Evolutionary conservation across 768 basidiomycete species (phyloP).

Genomic region (Rickenella mellea): DNA sequence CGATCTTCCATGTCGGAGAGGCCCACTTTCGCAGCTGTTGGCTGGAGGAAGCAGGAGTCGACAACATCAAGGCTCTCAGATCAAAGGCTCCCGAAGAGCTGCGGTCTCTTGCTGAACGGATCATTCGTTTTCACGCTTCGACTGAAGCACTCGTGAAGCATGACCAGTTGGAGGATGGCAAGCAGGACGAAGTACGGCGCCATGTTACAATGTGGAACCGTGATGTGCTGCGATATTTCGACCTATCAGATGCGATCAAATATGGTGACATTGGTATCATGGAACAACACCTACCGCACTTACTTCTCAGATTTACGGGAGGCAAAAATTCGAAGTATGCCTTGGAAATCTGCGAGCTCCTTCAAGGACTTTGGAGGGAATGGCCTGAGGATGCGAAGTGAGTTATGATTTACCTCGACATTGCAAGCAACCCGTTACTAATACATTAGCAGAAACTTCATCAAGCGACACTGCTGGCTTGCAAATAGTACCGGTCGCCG

Average conservation of each 20-base stretch:
- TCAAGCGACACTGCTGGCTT: conserved; percentile 22
- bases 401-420: background rate
- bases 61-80: conserved; percentile 18
- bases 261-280: conserved; percentile 20
- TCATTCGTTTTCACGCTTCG: conserved; percentile 21
- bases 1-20: conserved; percentile 24
- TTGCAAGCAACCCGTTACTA: too few species aligned
- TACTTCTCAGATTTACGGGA: conserved; percentile 17
- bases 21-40: conserved; percentile 28
- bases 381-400: conserved; percentile 16
- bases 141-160: conserved; percentile 17
- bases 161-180: conserved; percentile 4
- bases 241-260: conserved; percentile 24
- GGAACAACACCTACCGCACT: conserved; percentile 14
- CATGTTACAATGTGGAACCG: conserved; percentile 26
- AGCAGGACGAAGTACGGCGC: conserved; percentile 16
- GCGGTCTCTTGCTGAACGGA: conserved; percentile 14
- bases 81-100: conserved; percentile 18
- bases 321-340: conserved; percentile 18
- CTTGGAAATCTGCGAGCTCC: conserved; percentile 17
- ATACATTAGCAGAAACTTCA: conserved; percentile 15
- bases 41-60: conserved; percentile 15
- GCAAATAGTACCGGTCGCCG: conserved; percentile 19
- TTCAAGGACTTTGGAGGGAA: conserved; percentile 18
- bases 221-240: conserved; percentile 27